Evolutionary conservation across 495 filamentous ascomycete species (phyloP), one percentile per base, ranked within the genome.

Genomic region (Lichenothelia convexa): DNA sequence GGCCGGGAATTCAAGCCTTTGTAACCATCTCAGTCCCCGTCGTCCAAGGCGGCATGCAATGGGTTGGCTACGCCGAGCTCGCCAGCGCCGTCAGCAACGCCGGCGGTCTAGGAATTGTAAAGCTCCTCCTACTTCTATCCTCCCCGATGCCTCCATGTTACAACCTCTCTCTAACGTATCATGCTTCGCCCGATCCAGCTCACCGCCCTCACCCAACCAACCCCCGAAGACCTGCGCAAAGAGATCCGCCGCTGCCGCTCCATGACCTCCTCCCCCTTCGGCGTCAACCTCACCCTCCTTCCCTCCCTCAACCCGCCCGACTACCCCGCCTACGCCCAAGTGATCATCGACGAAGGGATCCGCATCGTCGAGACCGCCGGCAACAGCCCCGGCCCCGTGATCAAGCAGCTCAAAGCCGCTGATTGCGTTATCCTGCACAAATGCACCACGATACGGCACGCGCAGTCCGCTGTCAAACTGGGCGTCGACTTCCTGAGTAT

Each of bases 21-120:
- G 24, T 27, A 27, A 7, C 13, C 24, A 27, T 13, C 7, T 42
- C 45, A 89, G 84, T 94, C 45, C 89, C 89, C 40, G 67, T 97
- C n/a, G 82, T 97, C 31, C 89, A 97, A 66, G 89, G 89, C 54
- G 89, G 89, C 38, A 94, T 93, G 84, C 85, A 93, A 71, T 81
- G 75, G 75, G 73, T 75, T 31, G 80, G 80, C 49, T 85, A 84
- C 54, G 87, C 87, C 32, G 87, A 93, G 58, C 69, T 97, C 51
- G 87, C 85, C 39, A 71, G 79, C 45, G 89, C 89, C 30, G 89
- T 97, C 43, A 86, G 75, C 58, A 97, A 93, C 53, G 89, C 89
- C 9, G 89, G 89, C 36, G 89, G 86, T 24, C 68, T 97, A 39
- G 89, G 89, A 53, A 76, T 97, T 43, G 74, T 84, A 60, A 21